A percentile compares a stretch with the other conserved stretches of the same genome.
Evolutionary conservation across 441 rosid species (phyloP).

Genomic region (Gossypium gossypioides): DNA sequence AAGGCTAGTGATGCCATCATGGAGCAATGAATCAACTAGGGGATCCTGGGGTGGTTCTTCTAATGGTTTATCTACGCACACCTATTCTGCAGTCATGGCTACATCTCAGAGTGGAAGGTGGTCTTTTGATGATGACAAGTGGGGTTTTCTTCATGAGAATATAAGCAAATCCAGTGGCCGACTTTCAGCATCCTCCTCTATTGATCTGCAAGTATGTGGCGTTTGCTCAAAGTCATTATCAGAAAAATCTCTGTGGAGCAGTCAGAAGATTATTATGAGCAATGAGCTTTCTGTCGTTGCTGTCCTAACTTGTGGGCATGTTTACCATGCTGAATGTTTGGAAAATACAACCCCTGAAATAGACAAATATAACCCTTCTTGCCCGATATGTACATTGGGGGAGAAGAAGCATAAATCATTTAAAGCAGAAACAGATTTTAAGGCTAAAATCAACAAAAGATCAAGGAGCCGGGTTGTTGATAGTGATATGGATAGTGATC

Average conservation of each 20-base stretch:
- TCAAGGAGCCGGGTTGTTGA: slow-evolving; percentile 56
- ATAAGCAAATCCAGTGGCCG: slow-evolving; percentile 37
- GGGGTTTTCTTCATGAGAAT: slow-evolving; percentile 41
- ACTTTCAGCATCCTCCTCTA: slow-evolving; percentile 33
- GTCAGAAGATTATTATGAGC: slow-evolving; percentile 55
- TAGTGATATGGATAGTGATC: slow-evolving; percentile 45
- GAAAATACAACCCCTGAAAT: slow-evolving; percentile 72
- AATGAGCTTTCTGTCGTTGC: slow-evolving; percentile 68
- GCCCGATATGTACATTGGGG: slow-evolving; percentile 86
- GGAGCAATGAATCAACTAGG: slow-evolving; percentile 45
- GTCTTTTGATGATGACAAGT: slow-evolving; percentile 50
- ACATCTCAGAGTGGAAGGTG: slow-evolving; percentile 49
- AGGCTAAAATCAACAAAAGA: slow-evolving; percentile 50
- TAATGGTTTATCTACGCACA: slow-evolving; percentile 72
- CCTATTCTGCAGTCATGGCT: slow-evolving; percentile 75
- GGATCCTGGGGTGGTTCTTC: slow-evolving; percentile 62
- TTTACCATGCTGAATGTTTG: slow-evolving; percentile 92
- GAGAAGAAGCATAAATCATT: slow-evolving; percentile 61
- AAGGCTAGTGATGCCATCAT: slow-evolving; percentile 35
- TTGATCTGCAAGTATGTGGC: slow-evolving; percentile 65
- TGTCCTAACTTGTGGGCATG: slow-evolving; percentile 80
- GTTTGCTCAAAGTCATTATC: slow-evolving; percentile 73
- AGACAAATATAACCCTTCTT: slow-evolving; percentile 75
- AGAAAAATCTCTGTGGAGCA: slow-evolving; percentile 68
- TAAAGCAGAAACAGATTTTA: slow-evolving; percentile 61